These are phyloP conservation scores for Sequoiadendron giganteum DNA, from an alignment of 75 land plant genomes.

Conservation along the genomic window DNA sequence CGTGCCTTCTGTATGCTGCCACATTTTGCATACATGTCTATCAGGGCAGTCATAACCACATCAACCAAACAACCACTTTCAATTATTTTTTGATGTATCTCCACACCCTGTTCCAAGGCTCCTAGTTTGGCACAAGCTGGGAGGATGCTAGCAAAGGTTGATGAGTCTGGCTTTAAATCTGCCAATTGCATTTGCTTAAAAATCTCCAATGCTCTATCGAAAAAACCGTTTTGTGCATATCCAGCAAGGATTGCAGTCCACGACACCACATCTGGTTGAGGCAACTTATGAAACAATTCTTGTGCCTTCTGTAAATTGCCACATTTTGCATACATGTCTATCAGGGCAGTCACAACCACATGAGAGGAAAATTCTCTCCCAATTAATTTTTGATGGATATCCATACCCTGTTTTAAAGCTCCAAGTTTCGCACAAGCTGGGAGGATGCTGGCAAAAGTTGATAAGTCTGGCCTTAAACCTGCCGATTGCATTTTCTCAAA, in stretches of 20 bases:
- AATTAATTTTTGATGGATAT: background rate
- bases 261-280: conserved; percentile 42
- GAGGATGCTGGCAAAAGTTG: background rate
- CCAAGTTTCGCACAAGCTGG: background rate
- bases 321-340: conserved; percentile 49
- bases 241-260: conserved; percentile 62
- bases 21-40: conserved; percentile 1
- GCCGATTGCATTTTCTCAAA: conserved; percentile 2
- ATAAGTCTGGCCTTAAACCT: background rate
- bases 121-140: conserved; percentile 27
- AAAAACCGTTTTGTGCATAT: conserved; percentile 34
- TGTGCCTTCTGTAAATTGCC: conserved; percentile 32
- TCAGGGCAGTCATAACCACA: background rate
- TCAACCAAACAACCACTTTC: background rate
- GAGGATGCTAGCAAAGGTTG: conserved; percentile 41
- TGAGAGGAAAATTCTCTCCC: background rate
- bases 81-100: conserved; percentile 13
- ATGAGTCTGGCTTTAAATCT: conserved; percentile 34
- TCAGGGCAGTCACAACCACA: conserved; percentile 42
- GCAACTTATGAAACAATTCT: conserved; percentile 38
- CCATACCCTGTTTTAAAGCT: background rate
- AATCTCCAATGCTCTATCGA: conserved; percentile 27
- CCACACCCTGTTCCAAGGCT: conserved; percentile 2
- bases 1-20: background rate
- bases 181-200: conserved; percentile 14